Conservation (phyloP, 495 filamentous ascomycete genomes). For the Penicillium angulare region DNA sequence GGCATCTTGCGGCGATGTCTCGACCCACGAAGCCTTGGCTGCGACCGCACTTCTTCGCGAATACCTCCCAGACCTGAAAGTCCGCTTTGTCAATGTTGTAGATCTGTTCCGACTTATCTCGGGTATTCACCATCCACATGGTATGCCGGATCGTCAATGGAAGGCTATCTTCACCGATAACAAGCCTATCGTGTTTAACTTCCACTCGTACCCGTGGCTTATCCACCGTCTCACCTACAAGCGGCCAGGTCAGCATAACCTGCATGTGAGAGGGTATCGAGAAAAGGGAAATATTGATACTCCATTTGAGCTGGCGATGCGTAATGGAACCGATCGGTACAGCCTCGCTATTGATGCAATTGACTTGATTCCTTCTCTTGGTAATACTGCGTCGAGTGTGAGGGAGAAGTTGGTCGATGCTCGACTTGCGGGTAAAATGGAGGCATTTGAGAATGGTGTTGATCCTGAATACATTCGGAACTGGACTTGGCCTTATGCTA, state of each 20-base stretch:
- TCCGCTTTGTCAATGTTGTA: constrained; percentile 73
- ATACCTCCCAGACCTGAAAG: constrained; percentile 62
- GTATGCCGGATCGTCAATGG: constrained; percentile 61
- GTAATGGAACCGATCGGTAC: constrained; percentile 70
- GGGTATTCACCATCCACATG: constrained; percentile 63
- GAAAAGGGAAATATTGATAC: constrained; percentile 81
- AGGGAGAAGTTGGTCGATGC: constrained; percentile 59
- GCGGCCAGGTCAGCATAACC: constrained; percentile 57
- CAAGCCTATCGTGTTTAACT: constrained; percentile 73
- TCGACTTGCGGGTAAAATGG: constrained; percentile 55
- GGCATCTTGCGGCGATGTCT: constrained; percentile 68
- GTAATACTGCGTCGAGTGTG: constrained; percentile 54
- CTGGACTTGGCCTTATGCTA: constrained; percentile 59
- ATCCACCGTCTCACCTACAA: constrained; percentile 71
- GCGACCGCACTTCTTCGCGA: constrained; percentile 64
- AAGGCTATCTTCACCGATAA: constrained; percentile 62
- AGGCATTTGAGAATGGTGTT: constrained; percentile 63
- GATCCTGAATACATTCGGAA: constrained; percentile 63
- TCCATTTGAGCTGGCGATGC: constrained; percentile 67
- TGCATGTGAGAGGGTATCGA: constrained; percentile 70
- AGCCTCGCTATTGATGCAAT: constrained; percentile 72
- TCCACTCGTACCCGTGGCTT: constrained; percentile 76
- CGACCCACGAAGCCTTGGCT: constrained; percentile 66
- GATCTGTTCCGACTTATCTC: constrained; percentile 74
- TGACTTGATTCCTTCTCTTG: constrained; percentile 55